Evolutionary conservation across 768 basidiomycete species (phyloP).

Genomic region (Coprinopsis sp.): DNA sequence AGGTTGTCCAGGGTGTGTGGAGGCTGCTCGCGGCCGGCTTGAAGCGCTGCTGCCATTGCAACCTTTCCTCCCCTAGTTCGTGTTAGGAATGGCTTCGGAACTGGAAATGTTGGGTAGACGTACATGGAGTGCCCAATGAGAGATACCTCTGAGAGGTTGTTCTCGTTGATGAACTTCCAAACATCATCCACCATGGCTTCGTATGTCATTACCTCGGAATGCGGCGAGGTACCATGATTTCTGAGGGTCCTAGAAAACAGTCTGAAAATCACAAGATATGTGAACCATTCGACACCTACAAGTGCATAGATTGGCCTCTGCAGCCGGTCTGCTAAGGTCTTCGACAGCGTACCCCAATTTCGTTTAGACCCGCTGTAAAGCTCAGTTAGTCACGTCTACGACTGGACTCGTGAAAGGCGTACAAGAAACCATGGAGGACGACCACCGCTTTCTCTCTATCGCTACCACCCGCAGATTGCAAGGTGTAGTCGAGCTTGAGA

Average conservation of each 20-base stretch:
- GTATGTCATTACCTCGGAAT: conserved; percentile 69
- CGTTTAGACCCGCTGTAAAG: conserved; percentile 73
- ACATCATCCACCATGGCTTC: conserved; percentile 77
- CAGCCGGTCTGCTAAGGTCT: conserved; percentile 58
- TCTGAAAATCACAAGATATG: background rate
- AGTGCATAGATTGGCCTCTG: conserved; percentile 69
- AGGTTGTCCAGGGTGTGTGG: conserved; percentile 45
- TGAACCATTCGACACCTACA: conserved; percentile 21
- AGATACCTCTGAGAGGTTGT: conserved; percentile 56
- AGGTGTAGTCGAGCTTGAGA: background rate
- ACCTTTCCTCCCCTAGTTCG: conserved; percentile 79
- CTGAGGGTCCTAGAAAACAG: conserved; percentile 48
- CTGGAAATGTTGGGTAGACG: conserved; percentile 19
- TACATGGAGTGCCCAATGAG: conserved; percentile 91
- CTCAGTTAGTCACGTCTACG: background rate
- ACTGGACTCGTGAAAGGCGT: conserved; percentile 14
- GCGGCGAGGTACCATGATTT: conserved; percentile 87
- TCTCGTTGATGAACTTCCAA: conserved; percentile 55
- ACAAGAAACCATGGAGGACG: conserved; percentile 66
- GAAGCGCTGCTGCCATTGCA: conserved; percentile 67
- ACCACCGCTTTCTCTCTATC: conserved; percentile 40
- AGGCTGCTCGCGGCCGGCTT: conserved; percentile 32
- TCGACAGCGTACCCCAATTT: conserved; percentile 83
- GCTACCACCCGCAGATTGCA: background rate
- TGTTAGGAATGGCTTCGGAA: background rate